These are phyloP conservation scores for Brassica balearica DNA, from an alignment of 441 rosid genomes.

Conservation along the genomic window DNA sequence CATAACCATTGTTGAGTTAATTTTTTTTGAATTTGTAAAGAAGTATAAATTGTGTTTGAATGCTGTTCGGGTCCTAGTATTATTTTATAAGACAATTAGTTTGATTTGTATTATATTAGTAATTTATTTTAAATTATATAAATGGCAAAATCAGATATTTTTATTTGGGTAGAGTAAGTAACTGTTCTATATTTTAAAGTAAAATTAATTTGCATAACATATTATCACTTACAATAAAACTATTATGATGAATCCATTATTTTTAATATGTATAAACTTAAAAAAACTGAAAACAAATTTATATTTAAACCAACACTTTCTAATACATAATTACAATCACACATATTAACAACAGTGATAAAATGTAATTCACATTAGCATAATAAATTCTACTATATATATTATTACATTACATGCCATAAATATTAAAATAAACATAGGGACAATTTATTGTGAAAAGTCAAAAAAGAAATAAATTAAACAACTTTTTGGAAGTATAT, in stretches of 20 bases:
- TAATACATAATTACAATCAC: not conserved
- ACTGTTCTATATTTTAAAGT: not conserved
- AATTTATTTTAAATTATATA: not conserved
- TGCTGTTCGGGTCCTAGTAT: not conserved
- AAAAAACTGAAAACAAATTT: not conserved
- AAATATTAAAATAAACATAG: too few relatives aligned
- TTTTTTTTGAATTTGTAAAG: not conserved
- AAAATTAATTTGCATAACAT: not conserved
- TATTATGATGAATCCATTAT: not conserved
- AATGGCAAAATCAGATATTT: not conserved
- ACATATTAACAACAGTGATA: not conserved
- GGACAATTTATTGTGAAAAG: too few relatives aligned
- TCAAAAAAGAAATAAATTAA: too few relatives aligned
- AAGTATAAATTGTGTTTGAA: not conserved
- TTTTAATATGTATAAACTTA: not conserved
- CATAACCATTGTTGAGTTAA: too few relatives aligned
- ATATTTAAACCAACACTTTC: not conserved
- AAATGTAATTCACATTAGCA: not conserved
- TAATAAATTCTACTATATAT: too few relatives aligned
- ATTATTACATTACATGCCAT: too few relatives aligned
- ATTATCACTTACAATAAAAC: not conserved
- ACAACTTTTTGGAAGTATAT: too few relatives aligned
- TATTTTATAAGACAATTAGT: not conserved
- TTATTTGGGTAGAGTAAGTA: not conserved
- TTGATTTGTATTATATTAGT: not conserved